Conservation (phyloP, 179 eudicot species). For the Silene noctiflora region DNA sequence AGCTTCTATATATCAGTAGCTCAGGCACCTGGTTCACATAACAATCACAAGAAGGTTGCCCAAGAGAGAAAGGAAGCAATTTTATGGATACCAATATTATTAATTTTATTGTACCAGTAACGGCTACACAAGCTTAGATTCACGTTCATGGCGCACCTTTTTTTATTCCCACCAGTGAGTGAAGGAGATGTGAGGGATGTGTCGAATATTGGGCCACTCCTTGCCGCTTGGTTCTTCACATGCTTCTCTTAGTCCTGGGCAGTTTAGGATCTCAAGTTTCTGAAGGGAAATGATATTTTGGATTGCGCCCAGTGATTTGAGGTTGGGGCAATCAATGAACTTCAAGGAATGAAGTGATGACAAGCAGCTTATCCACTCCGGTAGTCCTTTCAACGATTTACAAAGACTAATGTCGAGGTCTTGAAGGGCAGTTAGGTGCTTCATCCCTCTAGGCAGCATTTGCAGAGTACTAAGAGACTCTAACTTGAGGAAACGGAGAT, state of each 20-base stretch:
- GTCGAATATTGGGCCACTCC: conserved; percentile 22
- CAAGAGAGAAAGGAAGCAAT: no score
- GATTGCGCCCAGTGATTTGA: conserved; percentile 4
- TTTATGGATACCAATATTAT: no score
- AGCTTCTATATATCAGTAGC: no score
- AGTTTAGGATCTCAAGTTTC: background rate
- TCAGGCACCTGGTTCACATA: no score
- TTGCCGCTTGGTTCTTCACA: conserved; percentile 5
- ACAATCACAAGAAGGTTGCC: no score
- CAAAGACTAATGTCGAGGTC: background rate
- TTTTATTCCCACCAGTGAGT: background rate
- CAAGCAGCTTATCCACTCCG: conserved; percentile 14
- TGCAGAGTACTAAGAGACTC: background rate
- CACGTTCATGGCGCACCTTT: background rate
- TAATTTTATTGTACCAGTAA: no score
- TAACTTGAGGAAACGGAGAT: background rate
- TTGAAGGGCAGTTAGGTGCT: no score
- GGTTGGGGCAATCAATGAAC: background rate
- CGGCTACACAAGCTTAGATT: no score
- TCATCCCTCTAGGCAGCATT: background rate
- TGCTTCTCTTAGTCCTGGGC: background rate
- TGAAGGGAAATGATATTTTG: conserved; percentile 9
- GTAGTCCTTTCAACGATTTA: background rate
- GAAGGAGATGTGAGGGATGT: conserved; percentile 10
- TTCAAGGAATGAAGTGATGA: conserved; percentile 12